Evolutionary conservation across 345 rosid species (phyloP).

Genomic region (Hibiscus tridactylites): DNA sequence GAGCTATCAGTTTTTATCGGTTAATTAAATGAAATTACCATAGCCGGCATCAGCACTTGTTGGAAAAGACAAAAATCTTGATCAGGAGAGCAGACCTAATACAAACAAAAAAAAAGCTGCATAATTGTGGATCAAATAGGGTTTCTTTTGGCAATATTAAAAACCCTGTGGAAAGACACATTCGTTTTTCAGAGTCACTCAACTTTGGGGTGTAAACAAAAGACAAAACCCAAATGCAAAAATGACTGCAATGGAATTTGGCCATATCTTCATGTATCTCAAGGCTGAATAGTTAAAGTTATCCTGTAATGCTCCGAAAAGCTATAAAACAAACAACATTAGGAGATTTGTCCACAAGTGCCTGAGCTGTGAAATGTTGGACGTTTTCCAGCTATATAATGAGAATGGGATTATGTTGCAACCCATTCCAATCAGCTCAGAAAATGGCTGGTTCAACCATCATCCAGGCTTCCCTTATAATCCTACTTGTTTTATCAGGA

Average conservation of each 20-base stretch:
- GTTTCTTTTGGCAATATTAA: background rate
- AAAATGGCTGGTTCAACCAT: conserved; percentile 9
- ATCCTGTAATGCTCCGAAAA: background rate
- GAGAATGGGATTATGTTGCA: background rate
- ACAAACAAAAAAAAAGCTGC: background rate
- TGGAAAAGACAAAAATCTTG: too few species aligned
- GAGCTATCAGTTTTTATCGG: too few species aligned
- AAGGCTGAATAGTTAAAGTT: background rate
- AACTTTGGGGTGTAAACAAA: background rate
- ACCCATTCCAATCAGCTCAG: background rate
- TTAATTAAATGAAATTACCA: too few species aligned
- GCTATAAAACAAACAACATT: conserved; percentile 9
- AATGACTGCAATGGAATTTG: background rate
- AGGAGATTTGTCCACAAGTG: conserved; percentile 9
- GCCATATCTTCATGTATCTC: background rate
- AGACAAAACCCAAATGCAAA: conserved; percentile 3
- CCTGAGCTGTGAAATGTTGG: conserved; percentile 1
- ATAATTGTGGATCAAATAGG: background rate
- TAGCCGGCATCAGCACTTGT: too few species aligned
- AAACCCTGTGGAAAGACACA: conserved; percentile 6
- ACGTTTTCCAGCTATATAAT: conserved; percentile 6
- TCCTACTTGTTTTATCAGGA: conserved; percentile 19
- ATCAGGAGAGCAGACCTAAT: background rate
- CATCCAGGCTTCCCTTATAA: conserved; percentile 8
- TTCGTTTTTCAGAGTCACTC: background rate